These are phyloP conservation scores for Aspergillus tanneri DNA, from an alignment of 2,329 filamentous ascomycete species.

Conservation along the genomic window DNA sequence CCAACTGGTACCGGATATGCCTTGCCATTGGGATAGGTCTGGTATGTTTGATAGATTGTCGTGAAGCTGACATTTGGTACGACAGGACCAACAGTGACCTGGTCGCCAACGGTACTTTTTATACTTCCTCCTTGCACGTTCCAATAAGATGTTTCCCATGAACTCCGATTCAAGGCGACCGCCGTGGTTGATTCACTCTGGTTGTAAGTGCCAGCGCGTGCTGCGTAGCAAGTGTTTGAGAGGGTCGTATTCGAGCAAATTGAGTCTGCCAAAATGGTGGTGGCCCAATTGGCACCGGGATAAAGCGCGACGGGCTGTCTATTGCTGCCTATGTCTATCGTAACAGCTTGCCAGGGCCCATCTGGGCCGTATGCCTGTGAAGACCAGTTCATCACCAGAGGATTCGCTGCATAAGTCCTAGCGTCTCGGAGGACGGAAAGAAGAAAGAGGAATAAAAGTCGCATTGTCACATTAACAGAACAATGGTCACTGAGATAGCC, in stretches of 20 bases:
- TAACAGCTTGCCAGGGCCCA: conserved; percentile 30
- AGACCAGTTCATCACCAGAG: conserved; percentile 20
- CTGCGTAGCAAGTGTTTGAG: conserved; percentile 18
- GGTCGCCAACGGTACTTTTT: conserved; percentile 12
- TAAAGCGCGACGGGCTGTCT: conserved; percentile 19
- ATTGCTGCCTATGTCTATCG: conserved; percentile 18
- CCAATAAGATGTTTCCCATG: conserved; percentile 17
- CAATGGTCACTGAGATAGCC: too few species aligned
- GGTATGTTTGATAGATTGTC: conserved; percentile 19
- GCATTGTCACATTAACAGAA: too few species aligned
- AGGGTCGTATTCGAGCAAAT: conserved; percentile 18
- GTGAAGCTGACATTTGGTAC: conserved; percentile 21
- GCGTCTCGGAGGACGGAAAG: not conserved
- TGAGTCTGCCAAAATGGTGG: conserved; percentile 15
- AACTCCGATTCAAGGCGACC: conserved; percentile 2
- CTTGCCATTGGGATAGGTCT: conserved; percentile 23
- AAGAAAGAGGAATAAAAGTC: conserved; percentile 1
- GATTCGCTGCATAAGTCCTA: conserved; percentile 7
- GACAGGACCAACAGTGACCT: conserved; percentile 5
- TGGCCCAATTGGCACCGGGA: conserved; percentile 18
- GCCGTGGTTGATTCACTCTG: conserved; percentile 14
- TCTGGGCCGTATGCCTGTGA: conserved; percentile 23
- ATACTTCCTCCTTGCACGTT: conserved; percentile 13
- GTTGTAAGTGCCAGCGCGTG: conserved; percentile 15
- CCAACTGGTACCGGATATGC: conserved; percentile 21